These are phyloP conservation scores for Spizellomyces punctatus DNA, from an alignment of 192 early-diverging fungal genomes.

Conservation along the genomic window DNA sequence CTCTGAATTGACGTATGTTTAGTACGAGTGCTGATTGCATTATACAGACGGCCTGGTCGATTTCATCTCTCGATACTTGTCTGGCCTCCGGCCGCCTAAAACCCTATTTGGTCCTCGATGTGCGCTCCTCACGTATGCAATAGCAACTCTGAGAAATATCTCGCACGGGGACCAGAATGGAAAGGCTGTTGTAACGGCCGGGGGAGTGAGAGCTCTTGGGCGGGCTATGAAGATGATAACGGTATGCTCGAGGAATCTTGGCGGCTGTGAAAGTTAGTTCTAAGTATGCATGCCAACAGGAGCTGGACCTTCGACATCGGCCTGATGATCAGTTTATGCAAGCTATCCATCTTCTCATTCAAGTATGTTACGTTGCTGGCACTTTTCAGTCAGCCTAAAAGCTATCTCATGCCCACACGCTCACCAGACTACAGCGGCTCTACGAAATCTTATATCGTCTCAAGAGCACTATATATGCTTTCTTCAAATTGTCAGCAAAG, in stretches of 20 bases:
- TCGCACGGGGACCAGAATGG: conserved; percentile 7
- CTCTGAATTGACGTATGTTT: neutral
- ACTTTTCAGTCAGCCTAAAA: neutral
- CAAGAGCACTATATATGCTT: neutral
- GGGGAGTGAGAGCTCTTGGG: neutral
- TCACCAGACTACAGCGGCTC: conserved; percentile 30
- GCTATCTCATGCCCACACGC: too few relatives aligned
- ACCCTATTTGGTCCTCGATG: neutral
- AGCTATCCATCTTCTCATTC: conserved; percentile 30
- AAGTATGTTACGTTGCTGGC: conserved; percentile 12
- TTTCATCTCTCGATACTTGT: neutral
- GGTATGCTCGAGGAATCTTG: neutral
- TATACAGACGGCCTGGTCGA: neutral
- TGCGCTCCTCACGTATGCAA: conserved; percentile 18
- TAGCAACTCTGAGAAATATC: conserved; percentile 28
- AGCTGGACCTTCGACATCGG: neutral
- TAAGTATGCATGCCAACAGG: neutral
- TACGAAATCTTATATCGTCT: conserved; percentile 35
- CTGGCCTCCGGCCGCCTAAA: too few relatives aligned
- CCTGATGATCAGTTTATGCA: conserved; percentile 9
- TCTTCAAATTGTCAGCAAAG: conserved; percentile 1
- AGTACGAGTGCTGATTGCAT: neutral
- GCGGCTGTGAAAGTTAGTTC: neutral
- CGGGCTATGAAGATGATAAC: neutral
- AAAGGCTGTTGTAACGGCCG: neutral